Conservation (phyloP, 73 alveolate species). For the Stentor roeselii region DNA sequence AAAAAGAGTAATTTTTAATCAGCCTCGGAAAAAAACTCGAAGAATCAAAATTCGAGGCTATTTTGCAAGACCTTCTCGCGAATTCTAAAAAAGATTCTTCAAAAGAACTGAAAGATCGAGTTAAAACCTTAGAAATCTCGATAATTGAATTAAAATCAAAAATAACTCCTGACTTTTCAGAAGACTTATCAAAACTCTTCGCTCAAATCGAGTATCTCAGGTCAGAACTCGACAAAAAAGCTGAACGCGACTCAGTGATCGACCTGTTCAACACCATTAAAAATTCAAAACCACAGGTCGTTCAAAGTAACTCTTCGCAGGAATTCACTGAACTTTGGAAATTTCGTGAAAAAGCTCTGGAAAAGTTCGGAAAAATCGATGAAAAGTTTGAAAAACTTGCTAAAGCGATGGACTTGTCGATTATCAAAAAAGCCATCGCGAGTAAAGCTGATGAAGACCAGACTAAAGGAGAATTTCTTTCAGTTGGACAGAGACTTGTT, state of each 20-base stretch:
- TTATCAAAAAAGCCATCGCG: background rate
- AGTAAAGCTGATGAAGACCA: conserved; percentile 12
- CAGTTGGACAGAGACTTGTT: background rate
- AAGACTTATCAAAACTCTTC: background rate
- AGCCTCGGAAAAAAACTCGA: background rate
- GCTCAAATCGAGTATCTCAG: background rate
- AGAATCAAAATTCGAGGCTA: background rate
- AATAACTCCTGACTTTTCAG: background rate
- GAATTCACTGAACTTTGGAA: conserved; percentile 19
- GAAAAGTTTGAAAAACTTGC: conserved; percentile 16
- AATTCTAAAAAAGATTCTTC: background rate
- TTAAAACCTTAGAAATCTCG: background rate
- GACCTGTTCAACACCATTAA: background rate
- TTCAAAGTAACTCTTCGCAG: background rate
- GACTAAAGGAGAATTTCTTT: background rate
- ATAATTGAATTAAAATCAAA: too few relatives aligned
- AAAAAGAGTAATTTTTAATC: background rate
- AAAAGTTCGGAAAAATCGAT: background rate
- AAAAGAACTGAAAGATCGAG: background rate
- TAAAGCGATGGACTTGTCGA: background rate
- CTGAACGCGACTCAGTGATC: background rate
- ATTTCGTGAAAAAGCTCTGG: background rate
- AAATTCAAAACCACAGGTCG: background rate
- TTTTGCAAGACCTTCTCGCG: background rate
- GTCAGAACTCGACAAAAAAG: background rate